Evolutionary conservation across 2,329 filamentous ascomycete species (phyloP), one percentile per base, ranked within the genome.

Genomic region (Aspergillus brunneoviolaceus): DNA sequence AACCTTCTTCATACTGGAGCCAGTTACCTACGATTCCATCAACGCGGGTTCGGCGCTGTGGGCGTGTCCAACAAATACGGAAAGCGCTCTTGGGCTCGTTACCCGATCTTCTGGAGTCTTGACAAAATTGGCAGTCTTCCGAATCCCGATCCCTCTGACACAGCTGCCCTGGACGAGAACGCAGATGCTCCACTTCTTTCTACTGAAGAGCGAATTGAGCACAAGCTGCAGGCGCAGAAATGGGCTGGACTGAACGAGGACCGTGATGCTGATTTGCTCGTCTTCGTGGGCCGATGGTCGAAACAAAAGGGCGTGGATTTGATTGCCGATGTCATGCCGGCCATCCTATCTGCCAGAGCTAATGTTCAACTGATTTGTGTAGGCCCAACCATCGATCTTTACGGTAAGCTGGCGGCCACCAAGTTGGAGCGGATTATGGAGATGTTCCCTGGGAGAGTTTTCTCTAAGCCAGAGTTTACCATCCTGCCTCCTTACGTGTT

Each of bases 41-140:
- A 89, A 66, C 83, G 85, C 64, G 87, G 87, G 4, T 88, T 87
- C 58, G 86, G 87, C 55, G 86, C 86, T 12, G 86, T 88, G 39
- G 87, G 86, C 65, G 86, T 89, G 2, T 87, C 84, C 2, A 86
- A 85, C 66, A 89, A 89, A 72, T 89, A 89, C 64, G 86, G 86
- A 27, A 86, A 86, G 67, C 83, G 86, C 19, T 86, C 85, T 2
- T 86, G 84, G 69, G 85, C 85, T 50, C 79, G 86, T 54, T 89
- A 88, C 69, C 86, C 86, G 2, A 88, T 89, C 59, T 88, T 89
- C 75, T 89, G 86, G 86, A 84, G 85, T 59, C 71, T 88, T 57
- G 82, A 82, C 63, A 83, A 82, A 69, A 83, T 88, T 56, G 85
- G 85, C 23, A 81, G 84, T 56, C 75, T 88, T 27, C 86, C 86